These are phyloP conservation scores for Jamesozyma lodderae DNA, from an alignment of 805 yeast genomes.

Conservation along the genomic window DNA sequence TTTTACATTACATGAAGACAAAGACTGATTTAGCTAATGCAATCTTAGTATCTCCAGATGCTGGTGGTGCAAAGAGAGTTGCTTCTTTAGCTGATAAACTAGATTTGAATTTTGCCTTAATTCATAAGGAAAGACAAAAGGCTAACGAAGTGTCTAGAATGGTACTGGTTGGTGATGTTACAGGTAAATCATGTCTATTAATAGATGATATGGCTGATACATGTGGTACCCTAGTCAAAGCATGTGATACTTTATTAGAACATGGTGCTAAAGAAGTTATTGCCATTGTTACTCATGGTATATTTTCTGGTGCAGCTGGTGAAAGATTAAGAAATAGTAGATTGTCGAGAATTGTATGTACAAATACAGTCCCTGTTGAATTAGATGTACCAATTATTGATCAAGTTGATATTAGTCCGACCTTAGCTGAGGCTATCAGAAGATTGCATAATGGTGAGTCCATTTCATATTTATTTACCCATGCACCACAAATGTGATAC, in stretches of 20 bases:
- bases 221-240: conserved; percentile 92
- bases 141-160: conserved; percentile 92
- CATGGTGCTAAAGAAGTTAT: conserved; percentile 79
- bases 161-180: conserved; percentile 95
- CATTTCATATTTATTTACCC: conserved; percentile 61
- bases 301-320: conserved; percentile 77
- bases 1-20: conserved; percentile 68
- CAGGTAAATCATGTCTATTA: conserved; percentile 69
- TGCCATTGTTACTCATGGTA: conserved; percentile 94
- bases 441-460: conserved; percentile 95
- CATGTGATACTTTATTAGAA: conserved; percentile 75
- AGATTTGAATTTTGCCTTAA: conserved; percentile 88
- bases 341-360: conserved; percentile 70
- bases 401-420: conserved; percentile 75
- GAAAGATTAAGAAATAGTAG: conserved; percentile 60
- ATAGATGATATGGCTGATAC: conserved; percentile 99
- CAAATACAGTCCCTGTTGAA: conserved; percentile 85
- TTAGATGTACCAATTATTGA: conserved; percentile 61
- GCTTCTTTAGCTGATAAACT: conserved; percentile 88
- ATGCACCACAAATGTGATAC: conserved; percentile 26
- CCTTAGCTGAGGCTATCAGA: conserved; percentile 87
- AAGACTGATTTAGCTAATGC: conserved; percentile 47
- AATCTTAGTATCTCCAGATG: conserved; percentile 92
- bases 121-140: conserved; percentile 90
- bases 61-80: conserved; percentile 97